Evolutionary conservation across 78 protist species (phyloP).

Genomic region (Planoprotostelium fungivorum): DNA sequence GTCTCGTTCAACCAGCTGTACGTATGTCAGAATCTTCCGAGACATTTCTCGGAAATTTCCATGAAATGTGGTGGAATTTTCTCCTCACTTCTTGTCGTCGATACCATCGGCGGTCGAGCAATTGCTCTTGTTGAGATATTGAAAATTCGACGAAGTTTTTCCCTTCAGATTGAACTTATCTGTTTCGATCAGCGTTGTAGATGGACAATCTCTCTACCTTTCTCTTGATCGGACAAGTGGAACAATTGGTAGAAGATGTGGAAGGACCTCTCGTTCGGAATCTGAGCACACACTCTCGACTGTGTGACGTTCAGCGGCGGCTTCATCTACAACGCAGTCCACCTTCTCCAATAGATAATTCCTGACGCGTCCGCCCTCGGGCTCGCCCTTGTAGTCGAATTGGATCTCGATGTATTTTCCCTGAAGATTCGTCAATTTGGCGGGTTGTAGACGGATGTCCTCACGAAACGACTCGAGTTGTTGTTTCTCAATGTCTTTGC

Average conservation of each 20-base stretch:
- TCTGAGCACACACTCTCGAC: conserved; percentile 79
- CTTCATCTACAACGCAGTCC: background rate
- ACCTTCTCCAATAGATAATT: conserved; percentile 72
- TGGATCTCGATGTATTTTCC: conserved; percentile 69
- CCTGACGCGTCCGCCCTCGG: conserved; percentile 80
- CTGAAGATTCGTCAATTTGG: background rate
- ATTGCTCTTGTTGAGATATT: conserved; percentile 40
- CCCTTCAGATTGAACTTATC: background rate
- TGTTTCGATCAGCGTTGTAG: background rate
- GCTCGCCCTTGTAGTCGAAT: conserved; percentile 56
- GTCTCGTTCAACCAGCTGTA: background rate
- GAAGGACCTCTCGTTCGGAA: conserved; percentile 77
- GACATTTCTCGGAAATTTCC: background rate
- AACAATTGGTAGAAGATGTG: conserved; percentile 90
- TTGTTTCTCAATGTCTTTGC: conserved; percentile 94
- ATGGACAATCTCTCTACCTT: background rate
- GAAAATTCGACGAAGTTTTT: conserved; percentile 30
- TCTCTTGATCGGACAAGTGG: background rate
- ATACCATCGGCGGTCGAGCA: conserved; percentile 45
- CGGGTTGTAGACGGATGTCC: background rate
- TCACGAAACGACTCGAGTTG: conserved; percentile 92
- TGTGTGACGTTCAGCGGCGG: background rate
- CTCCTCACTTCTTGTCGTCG: conserved; percentile 10
- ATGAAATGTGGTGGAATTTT: background rate
- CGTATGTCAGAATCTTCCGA: conserved; percentile 1